Conservation (phyloP, 2,329 filamentous ascomycete genomes). For the Arthroderma uncinatum region DNA sequence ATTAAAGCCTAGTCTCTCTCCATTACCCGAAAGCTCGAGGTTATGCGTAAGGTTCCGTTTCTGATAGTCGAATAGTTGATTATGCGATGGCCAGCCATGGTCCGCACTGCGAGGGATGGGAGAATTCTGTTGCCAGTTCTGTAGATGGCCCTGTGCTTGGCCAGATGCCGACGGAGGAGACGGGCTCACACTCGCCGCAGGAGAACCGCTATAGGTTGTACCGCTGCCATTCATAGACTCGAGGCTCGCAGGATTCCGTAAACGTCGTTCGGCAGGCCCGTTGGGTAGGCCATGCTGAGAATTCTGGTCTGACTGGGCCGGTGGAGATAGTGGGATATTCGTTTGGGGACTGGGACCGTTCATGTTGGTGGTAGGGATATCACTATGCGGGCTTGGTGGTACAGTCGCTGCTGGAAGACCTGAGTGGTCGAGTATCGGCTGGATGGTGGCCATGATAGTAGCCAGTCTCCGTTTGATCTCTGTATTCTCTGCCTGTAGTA, state of each 20-base stretch:
- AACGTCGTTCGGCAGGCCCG: conserved; percentile 2
- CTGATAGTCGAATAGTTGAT: conserved; percentile 32
- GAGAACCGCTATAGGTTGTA: conserved; percentile 18
- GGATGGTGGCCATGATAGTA: conserved; percentile 48
- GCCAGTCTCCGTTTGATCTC: conserved; percentile 61
- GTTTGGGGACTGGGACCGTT: neutral
- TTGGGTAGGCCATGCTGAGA: conserved; percentile 7
- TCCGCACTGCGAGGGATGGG: conserved; percentile 12
- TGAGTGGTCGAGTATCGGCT: conserved; percentile 25
- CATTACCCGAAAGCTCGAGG: conserved; percentile 46
- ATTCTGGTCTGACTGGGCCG: conserved; percentile 10
- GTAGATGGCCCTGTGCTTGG: conserved; percentile 4
- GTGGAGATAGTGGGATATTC: conserved; percentile 9
- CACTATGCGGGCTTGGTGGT: neutral
- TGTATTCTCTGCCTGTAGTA: conserved; percentile 65
- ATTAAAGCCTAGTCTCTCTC: conserved; percentile 59
- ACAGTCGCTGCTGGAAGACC: neutral
- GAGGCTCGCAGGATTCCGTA: conserved; percentile 11
- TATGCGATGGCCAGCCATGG: conserved; percentile 20
- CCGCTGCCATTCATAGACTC: conserved; percentile 6
- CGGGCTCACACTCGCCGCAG: conserved; percentile 35
- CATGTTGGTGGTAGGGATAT: neutral
- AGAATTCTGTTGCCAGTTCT: conserved; percentile 7
- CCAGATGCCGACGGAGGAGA: conserved; percentile 16
- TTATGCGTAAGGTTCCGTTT: conserved; percentile 40